Conservation (phyloP, 2,329 filamentous ascomycete genomes). For the Aspergillus carbonarius region DNA sequence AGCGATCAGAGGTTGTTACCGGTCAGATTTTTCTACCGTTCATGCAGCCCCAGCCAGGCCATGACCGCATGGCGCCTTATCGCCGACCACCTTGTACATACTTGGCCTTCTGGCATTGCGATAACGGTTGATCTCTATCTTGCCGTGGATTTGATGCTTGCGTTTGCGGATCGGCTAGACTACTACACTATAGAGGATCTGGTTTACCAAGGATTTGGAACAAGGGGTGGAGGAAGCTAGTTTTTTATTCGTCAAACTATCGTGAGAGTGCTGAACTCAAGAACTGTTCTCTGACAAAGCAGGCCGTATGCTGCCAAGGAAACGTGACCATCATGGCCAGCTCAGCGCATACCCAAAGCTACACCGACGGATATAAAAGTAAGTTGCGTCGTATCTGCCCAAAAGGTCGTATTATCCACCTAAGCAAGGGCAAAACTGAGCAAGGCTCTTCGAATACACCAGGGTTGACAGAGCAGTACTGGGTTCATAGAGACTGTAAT, state of each 20-base stretch:
- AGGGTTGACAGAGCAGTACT: slow-evolving; percentile 32
- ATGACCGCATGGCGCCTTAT: background rate
- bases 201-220: background rate
- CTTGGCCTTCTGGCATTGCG: background rate
- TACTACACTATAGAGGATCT: too few species aligned
- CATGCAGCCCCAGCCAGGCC: background rate
- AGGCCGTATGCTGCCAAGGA: slow-evolving; percentile 35
- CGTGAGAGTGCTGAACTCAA: slow-evolving; percentile 37
- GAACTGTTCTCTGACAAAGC: slow-evolving; percentile 32
- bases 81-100: background rate
- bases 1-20: background rate
- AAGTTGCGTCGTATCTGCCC: slow-evolving; percentile 24
- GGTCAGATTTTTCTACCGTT: slow-evolving; percentile 4
- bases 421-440: slow-evolving; percentile 28
- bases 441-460: slow-evolving; percentile 28
- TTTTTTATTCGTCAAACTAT: slow-evolving; percentile 41
- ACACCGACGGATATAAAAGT: slow-evolving; percentile 26
- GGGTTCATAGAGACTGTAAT: slow-evolving; percentile 20
- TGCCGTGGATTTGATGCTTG: background rate
- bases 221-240: background rate
- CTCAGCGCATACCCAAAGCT: slow-evolving; percentile 37
- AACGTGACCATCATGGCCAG: slow-evolving; percentile 33
- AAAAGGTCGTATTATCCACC: slow-evolving; percentile 29
- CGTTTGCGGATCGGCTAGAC: background rate
- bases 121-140: background rate